Percentiles rank a stretch among this genome's conserved stretches.
phyloP scores from a whole-genome alignment of 352 stramenopile species.

The Phytophthora sp. region DNA sequence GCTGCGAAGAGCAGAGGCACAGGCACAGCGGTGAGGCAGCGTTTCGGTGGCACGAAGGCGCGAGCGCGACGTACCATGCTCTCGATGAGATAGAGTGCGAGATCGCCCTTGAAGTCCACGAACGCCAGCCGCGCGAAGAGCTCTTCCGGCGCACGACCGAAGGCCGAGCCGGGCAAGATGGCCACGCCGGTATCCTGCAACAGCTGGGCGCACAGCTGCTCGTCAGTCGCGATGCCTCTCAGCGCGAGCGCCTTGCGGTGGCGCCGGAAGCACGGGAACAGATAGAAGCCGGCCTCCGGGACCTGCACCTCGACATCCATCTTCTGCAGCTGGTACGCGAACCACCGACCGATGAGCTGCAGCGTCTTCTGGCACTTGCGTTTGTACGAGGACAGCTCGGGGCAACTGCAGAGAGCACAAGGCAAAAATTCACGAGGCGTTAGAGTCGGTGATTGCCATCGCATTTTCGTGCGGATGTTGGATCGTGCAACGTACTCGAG shows the following conservation, averaged over 20 bases:
- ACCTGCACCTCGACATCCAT: conserved; percentile 83
- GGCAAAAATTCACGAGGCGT: conserved; percentile 14
- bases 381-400: conserved; percentile 82
- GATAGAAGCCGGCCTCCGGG: conserved; percentile 82
- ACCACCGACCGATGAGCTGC: conserved; percentile 85
- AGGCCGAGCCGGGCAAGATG: conserved; percentile 84
- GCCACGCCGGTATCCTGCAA: conserved; percentile 87
- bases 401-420: conserved; percentile 52
- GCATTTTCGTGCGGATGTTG: conserved; percentile 1
- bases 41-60: conserved; percentile 8
- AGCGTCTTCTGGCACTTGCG: conserved; percentile 83
- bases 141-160: conserved; percentile 77
- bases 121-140: conserved; percentile 85
- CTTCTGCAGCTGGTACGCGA: conserved; percentile 83
- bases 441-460: conserved; percentile 9
- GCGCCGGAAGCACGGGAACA: conserved; percentile 82
- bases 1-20: conserved; percentile 32
- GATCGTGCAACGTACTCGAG: conserved; percentile 51
- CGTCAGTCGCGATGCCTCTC: conserved; percentile 73
- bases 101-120: conserved; percentile 90
- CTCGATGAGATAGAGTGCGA: conserved; percentile 87
- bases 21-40: conserved; percentile 1
- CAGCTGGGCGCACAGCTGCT: conserved; percentile 75
- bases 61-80: conserved; percentile 69
- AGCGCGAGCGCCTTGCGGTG: conserved; percentile 69